Percentiles rank a stretch among this genome's conserved stretches.
phyloP scores from a whole-genome alignment of 1,284 basidiomycete species.

The Naganishia sp. region DNA sequence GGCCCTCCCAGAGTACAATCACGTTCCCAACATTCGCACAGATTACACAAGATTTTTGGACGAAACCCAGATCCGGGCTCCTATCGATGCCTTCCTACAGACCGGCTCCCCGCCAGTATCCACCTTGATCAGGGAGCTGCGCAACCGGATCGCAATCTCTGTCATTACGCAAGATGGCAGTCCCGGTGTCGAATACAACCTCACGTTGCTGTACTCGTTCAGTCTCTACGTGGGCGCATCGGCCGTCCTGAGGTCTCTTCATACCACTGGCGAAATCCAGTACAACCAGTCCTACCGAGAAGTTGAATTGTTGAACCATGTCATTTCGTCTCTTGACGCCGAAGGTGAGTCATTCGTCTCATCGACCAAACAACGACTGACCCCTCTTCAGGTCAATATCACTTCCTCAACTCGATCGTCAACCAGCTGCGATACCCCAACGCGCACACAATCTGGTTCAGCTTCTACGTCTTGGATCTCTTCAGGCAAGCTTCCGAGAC shows the following conservation, averaged over 20 bases:
- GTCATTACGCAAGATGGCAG: conserved; percentile 57
- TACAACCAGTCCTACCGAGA: conserved; percentile 80
- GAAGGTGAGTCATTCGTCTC: conserved; percentile 67
- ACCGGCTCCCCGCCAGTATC: conserved; percentile 62
- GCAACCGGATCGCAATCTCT: conserved; percentile 70
- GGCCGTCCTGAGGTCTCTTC: conserved; percentile 74
- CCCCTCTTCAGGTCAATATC: conserved; percentile 72
- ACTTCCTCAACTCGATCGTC: conserved; percentile 84
- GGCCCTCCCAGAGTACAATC: conserved; percentile 78
- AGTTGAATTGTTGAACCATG: conserved; percentile 75
- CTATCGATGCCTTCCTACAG: conserved; percentile 81
- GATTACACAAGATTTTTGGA: conserved; percentile 83
- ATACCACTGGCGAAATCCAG: conserved; percentile 73
- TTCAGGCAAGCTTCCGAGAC: conserved; percentile 60
- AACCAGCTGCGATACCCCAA: conserved; percentile 94
- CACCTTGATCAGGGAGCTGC: conserved; percentile 70
- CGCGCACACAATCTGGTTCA: conserved; percentile 97
- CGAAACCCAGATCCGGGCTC: conserved; percentile 70
- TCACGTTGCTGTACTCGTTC: conserved; percentile 83
- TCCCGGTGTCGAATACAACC: conserved; percentile 73
- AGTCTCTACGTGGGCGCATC: conserved; percentile 93
- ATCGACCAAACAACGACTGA: neutral
- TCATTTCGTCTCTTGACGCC: conserved; percentile 78
- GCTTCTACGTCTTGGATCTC: conserved; percentile 79
- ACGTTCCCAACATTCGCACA: conserved; percentile 83